A percentile compares a stretch with the other conserved stretches of the same genome.
phyloP scores from a whole-genome alignment of 768 basidiomycete species.

The Naganishia friedmannii region DNA sequence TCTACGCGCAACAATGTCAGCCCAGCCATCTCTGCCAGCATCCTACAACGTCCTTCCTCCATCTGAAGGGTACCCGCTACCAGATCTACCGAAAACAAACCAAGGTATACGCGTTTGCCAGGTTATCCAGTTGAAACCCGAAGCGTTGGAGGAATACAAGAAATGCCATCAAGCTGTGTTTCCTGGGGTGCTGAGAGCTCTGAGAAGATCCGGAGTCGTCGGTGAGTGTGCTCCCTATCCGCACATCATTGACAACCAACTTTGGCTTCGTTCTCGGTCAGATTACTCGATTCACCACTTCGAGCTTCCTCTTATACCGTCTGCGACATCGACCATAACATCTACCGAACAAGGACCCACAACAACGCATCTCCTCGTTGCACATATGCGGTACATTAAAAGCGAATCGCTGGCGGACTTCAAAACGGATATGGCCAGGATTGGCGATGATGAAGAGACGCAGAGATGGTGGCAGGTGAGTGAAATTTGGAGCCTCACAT shows the following conservation, averaged over 20 bases:
- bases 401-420: slow-evolving; percentile 55
- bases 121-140: slow-evolving; percentile 62
- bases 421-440: slow-evolving; percentile 63
- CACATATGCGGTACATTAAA: slow-evolving; percentile 74
- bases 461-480: slow-evolving; percentile 68
- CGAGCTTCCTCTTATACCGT: slow-evolving; percentile 53
- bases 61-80: slow-evolving; percentile 11
- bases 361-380: slow-evolving; percentile 60
- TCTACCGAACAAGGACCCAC: not conserved
- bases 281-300: slow-evolving; percentile 77
- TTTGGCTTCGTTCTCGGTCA: too few species aligned
- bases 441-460: slow-evolving; percentile 68
- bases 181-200: slow-evolving; percentile 66
- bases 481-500: not conserved
- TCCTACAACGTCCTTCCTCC: not conserved
- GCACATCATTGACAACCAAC: too few species aligned
- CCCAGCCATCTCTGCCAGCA: not conserved
- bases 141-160: slow-evolving; percentile 53
- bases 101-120: slow-evolving; percentile 62
- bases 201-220: slow-evolving; percentile 63
- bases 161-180: slow-evolving; percentile 62
- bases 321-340: slow-evolving; percentile 34
- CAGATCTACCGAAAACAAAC: slow-evolving; percentile 36
- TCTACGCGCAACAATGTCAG: not conserved
- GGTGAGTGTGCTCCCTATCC: too few species aligned